A percentile compares a stretch with the other conserved stretches of the same genome.
These are phyloP conservation scores for Acidomyces sp. DNA, from an alignment of 495 filamentous ascomycete species.

Conservation along the genomic window DNA sequence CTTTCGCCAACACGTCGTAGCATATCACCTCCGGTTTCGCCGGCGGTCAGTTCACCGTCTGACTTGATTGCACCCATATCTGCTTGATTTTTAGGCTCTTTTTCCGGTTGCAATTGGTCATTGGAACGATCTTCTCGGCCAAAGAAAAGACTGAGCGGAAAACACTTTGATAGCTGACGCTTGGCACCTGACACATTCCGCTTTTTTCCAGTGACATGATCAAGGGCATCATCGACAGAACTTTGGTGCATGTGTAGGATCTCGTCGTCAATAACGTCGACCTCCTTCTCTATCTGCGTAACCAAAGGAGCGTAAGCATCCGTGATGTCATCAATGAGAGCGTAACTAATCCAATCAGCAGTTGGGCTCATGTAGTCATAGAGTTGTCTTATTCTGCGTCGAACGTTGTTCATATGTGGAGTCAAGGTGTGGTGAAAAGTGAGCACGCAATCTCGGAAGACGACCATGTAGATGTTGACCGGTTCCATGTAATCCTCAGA, in stretches of 20 bases:
- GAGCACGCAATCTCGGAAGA: slow-evolving; percentile 88
- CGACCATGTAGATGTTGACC: slow-evolving; percentile 94
- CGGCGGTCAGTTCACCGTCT: slow-evolving; percentile 32
- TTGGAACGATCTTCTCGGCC: no score
- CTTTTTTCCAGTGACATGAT: slow-evolving; percentile 15
- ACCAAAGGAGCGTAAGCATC: slow-evolving; percentile 89
- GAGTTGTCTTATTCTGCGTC: slow-evolving; percentile 80
- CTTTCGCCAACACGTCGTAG: slow-evolving; percentile 81
- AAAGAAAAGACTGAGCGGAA: no score
- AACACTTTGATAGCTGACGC: not conserved
- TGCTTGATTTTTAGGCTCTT: slow-evolving; percentile 18
- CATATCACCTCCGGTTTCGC: slow-evolving; percentile 63
- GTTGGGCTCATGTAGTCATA: slow-evolving; percentile 86
- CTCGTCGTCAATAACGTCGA: slow-evolving; percentile 32
- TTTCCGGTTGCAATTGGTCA: slow-evolving; percentile 13
- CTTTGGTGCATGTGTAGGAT: slow-evolving; percentile 56
- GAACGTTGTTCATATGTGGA: slow-evolving; percentile 89
- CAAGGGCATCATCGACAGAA: slow-evolving; percentile 26
- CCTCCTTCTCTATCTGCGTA: slow-evolving; percentile 49
- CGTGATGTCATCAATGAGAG: slow-evolving; percentile 94
- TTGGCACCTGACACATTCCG: slow-evolving; percentile 5
- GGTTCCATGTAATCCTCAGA: slow-evolving; percentile 84
- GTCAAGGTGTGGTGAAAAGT: slow-evolving; percentile 92
- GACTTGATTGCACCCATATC: slow-evolving; percentile 20
- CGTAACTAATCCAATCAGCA: slow-evolving; percentile 97